phyloP scores from a whole-genome alignment of 2,329 filamentous ascomycete genomes.

The Tolypocladium ovalisporum region DNA sequence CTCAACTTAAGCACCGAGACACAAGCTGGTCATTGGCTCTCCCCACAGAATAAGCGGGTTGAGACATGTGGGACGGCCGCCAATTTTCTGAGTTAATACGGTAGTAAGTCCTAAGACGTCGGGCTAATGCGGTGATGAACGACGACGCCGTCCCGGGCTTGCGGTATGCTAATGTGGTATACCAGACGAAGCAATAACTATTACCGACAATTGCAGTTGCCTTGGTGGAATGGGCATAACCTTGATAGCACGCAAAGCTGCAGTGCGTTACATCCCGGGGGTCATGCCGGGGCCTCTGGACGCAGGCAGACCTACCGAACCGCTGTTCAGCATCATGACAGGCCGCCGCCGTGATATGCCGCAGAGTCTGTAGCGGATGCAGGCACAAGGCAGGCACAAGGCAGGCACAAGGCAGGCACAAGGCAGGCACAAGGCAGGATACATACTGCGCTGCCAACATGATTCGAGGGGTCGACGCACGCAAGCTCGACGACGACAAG shows the following conservation, averaged over 20 bases:
- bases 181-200: too few relatives aligned
- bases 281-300: neutral
- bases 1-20: too few relatives aligned
- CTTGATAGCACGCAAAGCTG: neutral
- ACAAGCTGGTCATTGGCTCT: too few relatives aligned
- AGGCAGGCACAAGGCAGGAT: neutral
- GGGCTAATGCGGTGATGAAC: neutral
- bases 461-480: neutral
- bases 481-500: neutral
- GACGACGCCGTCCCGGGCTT: neutral
- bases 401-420: neutral
- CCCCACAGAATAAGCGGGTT: too few relatives aligned
- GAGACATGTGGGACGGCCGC: too few relatives aligned
- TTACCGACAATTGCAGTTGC: neutral
- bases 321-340: neutral
- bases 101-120: too few relatives aligned
- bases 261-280: neutral
- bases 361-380: slow-evolving; percentile 1
- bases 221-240: neutral
- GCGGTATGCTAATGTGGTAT: neutral
- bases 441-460: neutral
- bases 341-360: neutral
- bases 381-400: neutral
- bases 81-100: too few relatives aligned
- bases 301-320: too few relatives aligned